Conservation (phyloP, 2,329 filamentous ascomycete genomes). For the Cladosporium sp. region DNA sequence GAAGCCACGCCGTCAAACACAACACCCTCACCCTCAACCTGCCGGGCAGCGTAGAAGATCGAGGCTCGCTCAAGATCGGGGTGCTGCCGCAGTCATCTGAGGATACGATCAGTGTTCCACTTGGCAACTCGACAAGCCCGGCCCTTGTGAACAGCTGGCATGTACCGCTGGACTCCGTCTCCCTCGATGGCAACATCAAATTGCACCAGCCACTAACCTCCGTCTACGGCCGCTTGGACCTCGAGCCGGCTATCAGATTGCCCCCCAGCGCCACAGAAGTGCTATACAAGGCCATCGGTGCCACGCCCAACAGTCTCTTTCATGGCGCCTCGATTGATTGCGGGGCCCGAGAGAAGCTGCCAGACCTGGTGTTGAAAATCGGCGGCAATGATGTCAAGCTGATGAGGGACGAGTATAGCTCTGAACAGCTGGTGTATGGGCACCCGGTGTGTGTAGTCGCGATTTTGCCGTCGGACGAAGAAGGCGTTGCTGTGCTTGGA, state of each 20-base stretch:
- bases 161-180: conserved; percentile 3
- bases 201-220: not conserved
- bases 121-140: not conserved
- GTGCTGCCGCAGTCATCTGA: not conserved
- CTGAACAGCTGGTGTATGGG: conserved; percentile 9
- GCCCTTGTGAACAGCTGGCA: not conserved
- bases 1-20: not conserved
- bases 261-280: not conserved
- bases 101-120: not conserved
- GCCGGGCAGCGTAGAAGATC: not conserved
- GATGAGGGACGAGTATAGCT: conserved; percentile 14
- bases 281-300: conserved; percentile 8
- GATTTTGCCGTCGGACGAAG: conserved; percentile 6
- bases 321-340: conserved; percentile 12
- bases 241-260: conserved; percentile 4
- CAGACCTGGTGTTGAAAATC: conserved; percentile 11
- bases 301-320: conserved; percentile 3
- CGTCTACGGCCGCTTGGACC: conserved; percentile 4
- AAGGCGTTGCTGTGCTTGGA: conserved; percentile 10
- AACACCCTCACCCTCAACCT: conserved; percentile 13
- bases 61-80: conserved; percentile 10
- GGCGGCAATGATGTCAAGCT: not conserved
- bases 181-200: not conserved
- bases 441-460: conserved; percentile 4
- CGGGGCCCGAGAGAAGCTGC: not conserved